Evolutionary conservation across 495 filamentous ascomycete species (phyloP), one percentile per base, ranked within the genome.

Genomic region (Lasiosphaeris hirsuta): DNA sequence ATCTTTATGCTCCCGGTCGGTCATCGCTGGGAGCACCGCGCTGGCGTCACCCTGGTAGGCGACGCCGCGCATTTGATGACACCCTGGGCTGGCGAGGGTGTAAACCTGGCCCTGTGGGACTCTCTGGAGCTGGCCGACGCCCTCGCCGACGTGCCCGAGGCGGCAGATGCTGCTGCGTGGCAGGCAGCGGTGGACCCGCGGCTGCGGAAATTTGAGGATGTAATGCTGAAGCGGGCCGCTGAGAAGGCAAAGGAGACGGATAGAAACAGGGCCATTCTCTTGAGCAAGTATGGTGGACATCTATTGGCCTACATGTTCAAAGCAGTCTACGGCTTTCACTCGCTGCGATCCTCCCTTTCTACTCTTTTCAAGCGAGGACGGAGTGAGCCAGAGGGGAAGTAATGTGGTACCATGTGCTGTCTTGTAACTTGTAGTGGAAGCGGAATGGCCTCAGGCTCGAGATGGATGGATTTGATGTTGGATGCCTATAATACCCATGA

Each of bases 41-140:
- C 68, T 0, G 74, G 77, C 9, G 67, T 80, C 7, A 82, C 83
- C 3, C 63, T 86, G 64, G 64, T 62, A 8, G 83, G 83, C 2
- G 83, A 86, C 67, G 81, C 83, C 0, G 83, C 82, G 10, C 81
- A 86, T 63, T 54, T 84, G 15, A 84, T 83, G 81, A 78, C 76
- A 3, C 81, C 81, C 0, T 82, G 76, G 59, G 79, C 76, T 0
- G 83, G 82, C 1, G 79, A 79, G 14, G 82, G 83, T 2, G 79
- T 84, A 33, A 84, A 86, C 54, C 46, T 77, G 1, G 82, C 81
- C 18, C 74, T 86, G 69, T 66, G 70, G 80, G 67, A 45, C 79
- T 60, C 59, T 72, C 54, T 70, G 77, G 70, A 40, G 6, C 35
- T 54, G 17, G 19, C 44, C 0, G 2, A 19, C 1, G 57, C 38